Conservation (phyloP, 805 yeast species). For the Yamadazyma ubonensis region DNA sequence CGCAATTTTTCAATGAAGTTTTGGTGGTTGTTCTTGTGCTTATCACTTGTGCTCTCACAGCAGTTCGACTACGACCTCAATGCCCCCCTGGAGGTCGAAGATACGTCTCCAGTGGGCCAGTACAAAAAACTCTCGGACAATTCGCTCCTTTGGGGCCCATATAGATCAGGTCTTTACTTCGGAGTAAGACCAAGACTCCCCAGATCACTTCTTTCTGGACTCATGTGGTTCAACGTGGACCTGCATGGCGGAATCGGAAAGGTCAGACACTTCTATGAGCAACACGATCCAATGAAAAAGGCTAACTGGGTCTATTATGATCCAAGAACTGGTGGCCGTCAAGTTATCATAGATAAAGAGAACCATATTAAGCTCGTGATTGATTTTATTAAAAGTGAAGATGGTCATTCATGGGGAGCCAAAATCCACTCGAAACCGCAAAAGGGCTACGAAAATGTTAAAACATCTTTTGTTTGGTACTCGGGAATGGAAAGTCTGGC, state of each 20-base stretch:
- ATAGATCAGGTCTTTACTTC: conserved; percentile 79
- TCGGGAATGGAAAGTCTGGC: conserved; percentile 67
- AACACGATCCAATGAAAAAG: conserved; percentile 62
- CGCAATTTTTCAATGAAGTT: not conserved
- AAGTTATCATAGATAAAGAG: conserved; percentile 66
- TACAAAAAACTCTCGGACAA: conserved; percentile 21
- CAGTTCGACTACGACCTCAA: conserved; percentile 22
- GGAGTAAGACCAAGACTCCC: conserved; percentile 86
- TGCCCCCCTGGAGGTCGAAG: conserved; percentile 51
- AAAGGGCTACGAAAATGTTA: conserved; percentile 44
- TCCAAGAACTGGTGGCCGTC: conserved; percentile 83
- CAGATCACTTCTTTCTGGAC: conserved; percentile 68
- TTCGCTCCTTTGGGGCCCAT: conserved; percentile 79
- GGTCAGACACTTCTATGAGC: conserved; percentile 75
- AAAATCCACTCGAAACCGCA: conserved; percentile 67
- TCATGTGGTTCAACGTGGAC: conserved; percentile 84
- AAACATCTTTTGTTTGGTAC: conserved; percentile 73
- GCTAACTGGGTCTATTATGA: conserved; percentile 90
- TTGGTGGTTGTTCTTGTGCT: not conserved
- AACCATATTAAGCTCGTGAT: conserved; percentile 62
- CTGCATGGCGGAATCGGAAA: conserved; percentile 50
- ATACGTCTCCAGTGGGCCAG: conserved; percentile 16
- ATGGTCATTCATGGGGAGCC: conserved; percentile 78
- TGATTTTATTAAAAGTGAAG: conserved; percentile 70
- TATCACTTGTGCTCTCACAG: not conserved